Evolutionary conservation across 2,329 filamentous ascomycete genomes (phyloP).

Genomic region (Teratosphaeria destructans): DNA sequence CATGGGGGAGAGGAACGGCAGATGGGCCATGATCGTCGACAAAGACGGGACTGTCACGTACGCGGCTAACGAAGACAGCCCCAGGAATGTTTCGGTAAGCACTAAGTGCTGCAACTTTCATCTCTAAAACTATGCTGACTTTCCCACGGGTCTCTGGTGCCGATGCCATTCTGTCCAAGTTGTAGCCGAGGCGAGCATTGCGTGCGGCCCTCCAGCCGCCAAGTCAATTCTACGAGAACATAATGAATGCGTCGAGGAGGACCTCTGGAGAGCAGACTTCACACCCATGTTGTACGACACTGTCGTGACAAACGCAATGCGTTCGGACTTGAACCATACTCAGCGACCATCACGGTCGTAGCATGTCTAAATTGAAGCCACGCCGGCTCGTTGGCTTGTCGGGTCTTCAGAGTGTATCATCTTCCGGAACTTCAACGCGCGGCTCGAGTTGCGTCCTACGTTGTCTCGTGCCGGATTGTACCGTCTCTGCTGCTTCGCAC

Average conservation of each 20-base stretch:
- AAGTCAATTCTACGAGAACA: background rate
- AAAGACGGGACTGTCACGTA: constrained; percentile 75
- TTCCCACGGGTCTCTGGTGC: constrained; percentile 14
- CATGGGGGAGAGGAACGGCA: constrained; percentile 59
- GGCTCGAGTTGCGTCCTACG: no score
- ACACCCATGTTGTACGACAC: no score
- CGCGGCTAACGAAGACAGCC: constrained; percentile 59
- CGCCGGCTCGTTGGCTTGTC: no score
- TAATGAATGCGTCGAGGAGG: background rate
- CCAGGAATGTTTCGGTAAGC: constrained; percentile 38
- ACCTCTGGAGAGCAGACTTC: background rate
- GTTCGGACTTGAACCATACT: no score
- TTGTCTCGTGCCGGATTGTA: no score
- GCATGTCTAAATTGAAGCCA: no score
- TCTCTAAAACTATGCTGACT: background rate
- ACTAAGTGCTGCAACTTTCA: background rate
- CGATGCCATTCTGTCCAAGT: constrained; percentile 17
- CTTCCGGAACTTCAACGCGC: no score
- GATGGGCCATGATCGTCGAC: constrained; percentile 69
- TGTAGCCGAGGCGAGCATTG: constrained; percentile 6
- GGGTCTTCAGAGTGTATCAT: no score
- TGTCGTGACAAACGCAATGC: no score
- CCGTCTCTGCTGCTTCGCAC: no score
- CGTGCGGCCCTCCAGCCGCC: background rate
- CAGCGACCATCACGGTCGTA: no score